Conservation (phyloP, 495 filamentous ascomycete species). For the Penicillium mononematosum region DNA sequence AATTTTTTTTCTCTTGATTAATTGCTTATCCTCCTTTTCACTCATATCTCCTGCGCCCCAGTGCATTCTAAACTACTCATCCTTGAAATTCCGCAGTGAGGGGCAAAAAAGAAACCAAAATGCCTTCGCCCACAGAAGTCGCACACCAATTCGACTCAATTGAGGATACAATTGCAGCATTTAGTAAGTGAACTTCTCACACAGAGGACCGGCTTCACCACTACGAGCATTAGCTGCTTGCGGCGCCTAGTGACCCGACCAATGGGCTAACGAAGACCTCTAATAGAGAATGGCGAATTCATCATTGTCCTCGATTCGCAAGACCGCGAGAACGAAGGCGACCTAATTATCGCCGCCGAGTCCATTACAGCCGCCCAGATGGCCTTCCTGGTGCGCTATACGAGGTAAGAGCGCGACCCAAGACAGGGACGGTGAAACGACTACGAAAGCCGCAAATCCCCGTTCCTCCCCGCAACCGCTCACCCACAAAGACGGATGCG, state of each 20-base stretch:
- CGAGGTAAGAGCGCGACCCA: conserved; percentile 46
- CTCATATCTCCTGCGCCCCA: neutral
- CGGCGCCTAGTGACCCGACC: conserved; percentile 10
- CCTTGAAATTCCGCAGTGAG: conserved; percentile 22
- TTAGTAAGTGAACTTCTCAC: conserved; percentile 58
- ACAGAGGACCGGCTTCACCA: neutral
- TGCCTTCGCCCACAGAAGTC: conserved; percentile 40
- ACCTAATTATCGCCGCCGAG: conserved; percentile 91
- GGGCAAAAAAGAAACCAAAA: conserved; percentile 28
- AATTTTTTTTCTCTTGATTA: neutral
- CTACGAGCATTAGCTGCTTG: neutral
- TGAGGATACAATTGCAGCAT: conserved; percentile 78
- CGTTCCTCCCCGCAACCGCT: neutral
- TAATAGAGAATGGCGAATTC: conserved; percentile 80
- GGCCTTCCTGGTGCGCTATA: conserved; percentile 91
- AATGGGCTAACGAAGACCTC: conserved; percentile 19
- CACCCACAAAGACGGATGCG: neutral
- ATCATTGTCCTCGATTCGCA: conserved; percentile 90
- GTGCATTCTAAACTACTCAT: neutral
- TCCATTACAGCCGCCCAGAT: conserved; percentile 84
- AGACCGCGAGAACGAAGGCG: conserved; percentile 93
- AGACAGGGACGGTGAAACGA: neutral
- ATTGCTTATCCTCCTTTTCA: neutral
- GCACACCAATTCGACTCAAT: conserved; percentile 71
- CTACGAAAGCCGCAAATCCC: neutral